A percentile compares a stretch with the other conserved stretches of the same genome.
phyloP scores from a whole-genome alignment of 805 yeast genomes.

The Wickerhamiella spandovensis region DNA sequence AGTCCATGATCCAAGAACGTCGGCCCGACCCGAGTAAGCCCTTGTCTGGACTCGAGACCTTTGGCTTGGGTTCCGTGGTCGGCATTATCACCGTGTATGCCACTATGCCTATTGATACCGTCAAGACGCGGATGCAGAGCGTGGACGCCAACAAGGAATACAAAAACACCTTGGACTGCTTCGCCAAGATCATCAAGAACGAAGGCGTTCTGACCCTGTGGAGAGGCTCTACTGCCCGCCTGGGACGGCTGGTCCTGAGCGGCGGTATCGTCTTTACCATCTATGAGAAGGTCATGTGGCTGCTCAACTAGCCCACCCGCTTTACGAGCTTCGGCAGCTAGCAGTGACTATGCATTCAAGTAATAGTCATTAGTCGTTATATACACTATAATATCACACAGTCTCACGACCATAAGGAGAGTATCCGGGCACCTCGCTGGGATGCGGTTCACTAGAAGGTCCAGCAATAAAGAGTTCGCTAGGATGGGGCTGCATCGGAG shows the following conservation, averaged over 20 bases:
- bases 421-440: not conserved
- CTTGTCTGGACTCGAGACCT: slow-evolving; percentile 64
- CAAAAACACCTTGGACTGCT: slow-evolving; percentile 68
- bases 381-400: not conserved
- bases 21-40: slow-evolving; percentile 61
- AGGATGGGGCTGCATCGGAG: too few relatives aligned
- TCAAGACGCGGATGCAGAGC: slow-evolving; percentile 94
- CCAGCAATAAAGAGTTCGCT: too few relatives aligned
- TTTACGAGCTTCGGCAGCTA: too few relatives aligned
- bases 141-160: slow-evolving; percentile 63
- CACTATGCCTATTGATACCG: slow-evolving; percentile 91
- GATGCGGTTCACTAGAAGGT: not conserved
- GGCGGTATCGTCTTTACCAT: slow-evolving; percentile 97
- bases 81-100: slow-evolving; percentile 80
- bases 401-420: not conserved
- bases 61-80: slow-evolving; percentile 77
- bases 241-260: slow-evolving; percentile 80
- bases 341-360: too few relatives aligned
- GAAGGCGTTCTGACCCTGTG: slow-evolving; percentile 89
- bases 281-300: slow-evolving; percentile 72
- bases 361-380: not conserved
- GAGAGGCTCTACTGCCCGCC: slow-evolving; percentile 97
- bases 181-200: slow-evolving; percentile 60
- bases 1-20: slow-evolving; percentile 59
- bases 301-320: slow-evolving; percentile 20